phyloP scores from a whole-genome alignment of 2,329 filamentous ascomycete genomes.

The Aspergillus sp. region DNA sequence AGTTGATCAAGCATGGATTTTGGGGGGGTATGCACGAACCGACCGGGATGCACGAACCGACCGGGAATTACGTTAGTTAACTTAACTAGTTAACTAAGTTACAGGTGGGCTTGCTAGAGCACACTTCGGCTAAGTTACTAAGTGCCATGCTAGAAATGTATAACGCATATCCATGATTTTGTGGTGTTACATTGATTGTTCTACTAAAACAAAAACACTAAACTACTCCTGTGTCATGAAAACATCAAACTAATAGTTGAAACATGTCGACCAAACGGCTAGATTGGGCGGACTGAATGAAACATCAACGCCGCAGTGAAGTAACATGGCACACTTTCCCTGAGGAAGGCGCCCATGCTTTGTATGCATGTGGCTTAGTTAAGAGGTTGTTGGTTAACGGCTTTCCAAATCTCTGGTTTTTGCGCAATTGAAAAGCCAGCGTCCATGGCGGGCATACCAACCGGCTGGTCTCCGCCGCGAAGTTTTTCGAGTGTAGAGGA shows the following conservation, averaged over 20 bases:
- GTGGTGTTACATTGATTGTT: not conserved
- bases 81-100: too few relatives aligned
- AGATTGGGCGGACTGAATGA: not conserved
- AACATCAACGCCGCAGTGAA: not conserved
- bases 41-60: too few relatives aligned
- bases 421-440: slow-evolving; percentile 1
- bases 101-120: not conserved
- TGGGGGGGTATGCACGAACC: too few relatives aligned
- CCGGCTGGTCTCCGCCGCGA: slow-evolving; percentile 15
- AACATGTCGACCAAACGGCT: not conserved
- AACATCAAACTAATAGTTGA: not conserved
- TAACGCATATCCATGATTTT: not conserved
- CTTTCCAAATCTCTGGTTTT: slow-evolving; percentile 10
- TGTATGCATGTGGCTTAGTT: not conserved
- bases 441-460: not conserved
- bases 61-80: too few relatives aligned
- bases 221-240: not conserved
- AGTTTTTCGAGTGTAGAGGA: slow-evolving; percentile 27
- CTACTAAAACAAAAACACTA: not conserved
- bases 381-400: slow-evolving; percentile 23
- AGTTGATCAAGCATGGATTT: too few relatives aligned
- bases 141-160: not conserved
- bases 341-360: not conserved
- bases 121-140: not conserved
- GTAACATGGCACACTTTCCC: not conserved